Evolutionary conservation across 2,329 filamentous ascomycete species (phyloP), one percentile per base, ranked within the genome.

Genomic region (Cryphonectria japonica): DNA sequence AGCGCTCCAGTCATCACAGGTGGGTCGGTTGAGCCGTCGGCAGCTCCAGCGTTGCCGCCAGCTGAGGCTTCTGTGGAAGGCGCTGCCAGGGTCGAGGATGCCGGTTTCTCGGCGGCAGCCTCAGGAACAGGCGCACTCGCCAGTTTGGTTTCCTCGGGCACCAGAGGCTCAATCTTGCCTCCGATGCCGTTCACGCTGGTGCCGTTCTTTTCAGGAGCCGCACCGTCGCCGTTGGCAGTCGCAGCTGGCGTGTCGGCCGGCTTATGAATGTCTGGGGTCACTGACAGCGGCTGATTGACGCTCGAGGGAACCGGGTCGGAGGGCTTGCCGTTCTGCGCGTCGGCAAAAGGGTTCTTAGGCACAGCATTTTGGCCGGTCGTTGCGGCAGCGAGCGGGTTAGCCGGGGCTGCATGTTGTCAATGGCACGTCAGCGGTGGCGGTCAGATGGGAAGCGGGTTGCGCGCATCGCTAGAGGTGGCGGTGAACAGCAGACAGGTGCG

Each of bases 1-100:
- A 65, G 61, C 50, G 71, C 71, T 26, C 68, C 68, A 29, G 71
- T 70, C 71, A 72, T 72, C 13, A 69, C 68, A 46, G 68, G 70
- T 34, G 62, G 46, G 9, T 71, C 50, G 6, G 69, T n/a, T 26
- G 69, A 61, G 59, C 54, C 43, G 19, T 59, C 61, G 19, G 69
- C 52, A 54, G 65, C 59, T 50, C 43, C 57, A 22, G 59, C 32
- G 19, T 34, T 61, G 59, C 34, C 26, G 22, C 39, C 22, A 13
- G 32, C 34, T 39, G 61, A 32, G 43, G 63, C 3, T 34, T 52
- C 63, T 34, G 63, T 37, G 16, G 63, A 6, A 65, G 63, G 7
- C 29, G 62, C 41, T 57, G 26, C 69, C 14, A 61, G 57, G 46
- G 34, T 61, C 32, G 69, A 63, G 41, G 59, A 26, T 22, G 69